Evolutionary conservation across 768 basidiomycete genomes (phyloP).

Genomic region (Termitomyces sp.): DNA sequence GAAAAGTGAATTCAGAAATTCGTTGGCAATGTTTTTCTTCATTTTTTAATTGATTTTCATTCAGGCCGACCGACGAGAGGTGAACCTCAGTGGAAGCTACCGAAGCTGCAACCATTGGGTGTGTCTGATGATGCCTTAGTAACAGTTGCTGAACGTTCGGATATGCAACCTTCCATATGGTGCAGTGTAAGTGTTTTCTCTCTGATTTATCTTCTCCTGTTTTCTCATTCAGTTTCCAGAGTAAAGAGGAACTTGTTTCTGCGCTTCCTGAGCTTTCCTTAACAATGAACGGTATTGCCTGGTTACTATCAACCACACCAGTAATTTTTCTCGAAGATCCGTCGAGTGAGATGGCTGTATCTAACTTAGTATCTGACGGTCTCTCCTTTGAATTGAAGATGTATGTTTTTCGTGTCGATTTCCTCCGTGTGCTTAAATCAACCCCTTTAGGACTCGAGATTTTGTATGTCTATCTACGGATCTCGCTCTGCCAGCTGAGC

Average conservation of each 20-base stretch:
- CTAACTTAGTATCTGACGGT: slow-evolving; percentile 5
- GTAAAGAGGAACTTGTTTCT: slow-evolving; percentile 19
- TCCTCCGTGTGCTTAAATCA: neutral
- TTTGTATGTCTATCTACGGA: slow-evolving; percentile 14
- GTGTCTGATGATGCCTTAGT: neutral
- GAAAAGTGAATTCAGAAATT: slow-evolving; percentile 4
- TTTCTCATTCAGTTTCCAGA: slow-evolving; percentile 7
- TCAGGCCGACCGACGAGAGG: slow-evolving; percentile 10
- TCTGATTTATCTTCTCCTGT: neutral
- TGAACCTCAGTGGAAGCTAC: slow-evolving; percentile 17
- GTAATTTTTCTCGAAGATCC: slow-evolving; percentile 12
- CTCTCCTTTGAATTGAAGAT: slow-evolving; percentile 15
- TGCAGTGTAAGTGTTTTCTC: slow-evolving; percentile 12
- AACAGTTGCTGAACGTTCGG: neutral
- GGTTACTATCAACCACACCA: slow-evolving; percentile 14
- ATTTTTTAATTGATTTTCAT: neutral
- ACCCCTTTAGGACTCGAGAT: slow-evolving; percentile 9
- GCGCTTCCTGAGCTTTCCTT: slow-evolving; percentile 19
- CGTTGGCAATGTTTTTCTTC: neutral
- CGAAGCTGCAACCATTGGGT: neutral
- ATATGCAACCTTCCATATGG: slow-evolving; percentile 15
- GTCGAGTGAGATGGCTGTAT: slow-evolving; percentile 4
- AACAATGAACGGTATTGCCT: slow-evolving; percentile 17
- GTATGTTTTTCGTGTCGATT: slow-evolving; percentile 1
- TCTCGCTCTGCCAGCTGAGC: neutral